Base-by-base conservation (phyloP, 108 stramenopile genomes). In the Skeletonema marinoi region DNA sequence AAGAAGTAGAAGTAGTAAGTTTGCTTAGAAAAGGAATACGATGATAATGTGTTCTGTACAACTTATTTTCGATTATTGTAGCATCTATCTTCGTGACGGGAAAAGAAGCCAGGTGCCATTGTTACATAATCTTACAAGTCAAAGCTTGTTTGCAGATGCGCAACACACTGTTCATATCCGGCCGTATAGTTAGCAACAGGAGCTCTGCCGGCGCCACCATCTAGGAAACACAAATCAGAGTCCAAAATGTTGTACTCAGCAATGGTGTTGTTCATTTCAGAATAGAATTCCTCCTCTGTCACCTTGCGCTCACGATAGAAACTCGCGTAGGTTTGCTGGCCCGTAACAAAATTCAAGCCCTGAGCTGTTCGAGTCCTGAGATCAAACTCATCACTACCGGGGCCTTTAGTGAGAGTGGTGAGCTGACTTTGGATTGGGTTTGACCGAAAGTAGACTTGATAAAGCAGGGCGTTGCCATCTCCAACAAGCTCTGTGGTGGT, bases 241-340 rank as follows among this genome's bases (percentile, higher is more conserved):
- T 30, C 59, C 58, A 16, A 25, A 39, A 85, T 77, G 36, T 68
- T 77, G 36, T 81, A 81, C 2, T 62, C 69, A 21, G 56, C 65
- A 32, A 81, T 71, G 6, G 66, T 13, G 9, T 32, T 31, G 13
- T 65, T 60, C 13, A 85, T 19, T 39, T 71, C 50, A 8, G 31
- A 21, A 30, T 81, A 85, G 48, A 85, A 85, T 31, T 65, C 70
- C 10, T 71, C 75, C 66, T 77, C 71, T 29, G 10, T 50, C 6
- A 85, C 80, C 63, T 72, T 85, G 10, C 73, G 32, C 56, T 85
- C 84, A 29, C 84, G 84, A 66, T 81, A 85, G 32, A 72, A 85
- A 50, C 80, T 81, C 1, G 70, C 68, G 25, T 13, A 71, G 32
- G 31, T 56, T 21, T 70, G 50, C 46, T 32, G 3, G 17, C 77